A percentile compares a stretch with the other conserved stretches of the same genome.
phyloP scores from a whole-genome alignment of 1,284 basidiomycete species.

The Rhodotorula sp. region DNA sequence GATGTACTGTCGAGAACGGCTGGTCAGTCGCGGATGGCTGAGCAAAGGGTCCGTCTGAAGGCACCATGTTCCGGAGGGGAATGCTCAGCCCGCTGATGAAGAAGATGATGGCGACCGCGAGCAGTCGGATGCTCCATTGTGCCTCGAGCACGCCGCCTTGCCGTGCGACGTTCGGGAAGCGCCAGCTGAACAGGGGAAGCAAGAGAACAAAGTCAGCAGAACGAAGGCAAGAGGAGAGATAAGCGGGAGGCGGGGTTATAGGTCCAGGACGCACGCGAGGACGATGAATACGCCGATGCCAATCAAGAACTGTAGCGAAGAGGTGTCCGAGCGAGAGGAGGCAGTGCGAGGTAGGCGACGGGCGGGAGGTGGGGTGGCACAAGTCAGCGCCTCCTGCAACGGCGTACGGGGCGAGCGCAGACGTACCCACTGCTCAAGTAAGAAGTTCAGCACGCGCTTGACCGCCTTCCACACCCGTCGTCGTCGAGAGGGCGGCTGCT shows the following conservation, averaged over 20 bases:
- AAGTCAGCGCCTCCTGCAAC: constrained; percentile 7
- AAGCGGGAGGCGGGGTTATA: background rate
- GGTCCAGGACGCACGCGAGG: constrained; percentile 29
- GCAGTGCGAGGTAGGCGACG: background rate
- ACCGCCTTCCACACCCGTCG: background rate
- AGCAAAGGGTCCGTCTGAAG: background rate
- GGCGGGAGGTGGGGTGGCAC: too few relatives aligned
- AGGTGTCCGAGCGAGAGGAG: constrained; percentile 33
- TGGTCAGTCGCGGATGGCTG: background rate
- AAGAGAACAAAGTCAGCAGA: background rate
- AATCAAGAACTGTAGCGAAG: constrained; percentile 36
- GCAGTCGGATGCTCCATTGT: constrained; percentile 40
- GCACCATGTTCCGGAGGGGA: constrained; percentile 45
- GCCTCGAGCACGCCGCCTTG: constrained; percentile 8
- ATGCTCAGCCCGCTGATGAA: constrained; percentile 49
- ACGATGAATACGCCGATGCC: constrained; percentile 45
- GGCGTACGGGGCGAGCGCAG: constrained; percentile 42
- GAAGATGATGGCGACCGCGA: constrained; percentile 51
- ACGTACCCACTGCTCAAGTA: constrained; percentile 46
- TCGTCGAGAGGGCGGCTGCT: background rate
- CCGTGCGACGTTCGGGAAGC: constrained; percentile 28
- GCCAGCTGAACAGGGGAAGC: constrained; percentile 1
- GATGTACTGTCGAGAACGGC: constrained; percentile 24
- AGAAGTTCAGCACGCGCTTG: constrained; percentile 48
- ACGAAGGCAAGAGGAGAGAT: background rate